These are phyloP conservation scores for Phytopythium kandeliae DNA, from an alignment of 352 stramenopile genomes.

Conservation along the genomic window DNA sequence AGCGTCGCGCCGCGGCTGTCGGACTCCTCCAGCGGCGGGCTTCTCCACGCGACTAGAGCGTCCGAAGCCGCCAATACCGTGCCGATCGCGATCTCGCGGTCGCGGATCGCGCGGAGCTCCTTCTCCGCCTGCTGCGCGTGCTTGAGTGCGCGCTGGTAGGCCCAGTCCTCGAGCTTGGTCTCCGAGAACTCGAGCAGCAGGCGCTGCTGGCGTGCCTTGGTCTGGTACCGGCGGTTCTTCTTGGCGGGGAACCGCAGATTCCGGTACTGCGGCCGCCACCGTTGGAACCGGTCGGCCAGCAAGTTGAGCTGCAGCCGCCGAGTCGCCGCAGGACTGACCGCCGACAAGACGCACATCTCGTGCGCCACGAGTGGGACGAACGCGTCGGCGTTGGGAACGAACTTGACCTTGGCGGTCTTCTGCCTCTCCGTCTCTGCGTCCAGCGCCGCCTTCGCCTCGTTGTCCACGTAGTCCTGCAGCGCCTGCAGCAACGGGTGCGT, in stretches of 20 bases:
- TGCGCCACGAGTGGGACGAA: slow-evolving; percentile 21
- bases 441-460: slow-evolving; percentile 28
- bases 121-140: slow-evolving; percentile 2
- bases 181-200: slow-evolving; percentile 42
- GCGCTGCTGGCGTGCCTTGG: slow-evolving; percentile 32
- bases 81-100: slow-evolving; percentile 42
- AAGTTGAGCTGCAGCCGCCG: slow-evolving; percentile 30
- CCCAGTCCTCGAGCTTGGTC: slow-evolving; percentile 3
- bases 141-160: slow-evolving; percentile 3
- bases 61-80: slow-evolving; percentile 42
- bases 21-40: not conserved
- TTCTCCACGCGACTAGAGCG: slow-evolving; percentile 37
- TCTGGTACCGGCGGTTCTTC: slow-evolving; percentile 23
- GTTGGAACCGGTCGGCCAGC: slow-evolving; percentile 35
- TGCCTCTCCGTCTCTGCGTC: slow-evolving; percentile 13
- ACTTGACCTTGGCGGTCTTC: slow-evolving; percentile 19
- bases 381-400: slow-evolving; percentile 28
- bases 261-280: slow-evolving; percentile 37
- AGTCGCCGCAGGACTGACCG: slow-evolving; percentile 31
- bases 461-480: slow-evolving; percentile 56
- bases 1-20: slow-evolving; percentile 10
- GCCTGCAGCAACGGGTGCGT: slow-evolving; percentile 57
- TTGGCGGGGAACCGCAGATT: slow-evolving; percentile 18
- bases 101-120: slow-evolving; percentile 9
- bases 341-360: slow-evolving; percentile 14